Conservation (phyloP, 768 basidiomycete genomes). For the Leccinum incarnatum region DNA sequence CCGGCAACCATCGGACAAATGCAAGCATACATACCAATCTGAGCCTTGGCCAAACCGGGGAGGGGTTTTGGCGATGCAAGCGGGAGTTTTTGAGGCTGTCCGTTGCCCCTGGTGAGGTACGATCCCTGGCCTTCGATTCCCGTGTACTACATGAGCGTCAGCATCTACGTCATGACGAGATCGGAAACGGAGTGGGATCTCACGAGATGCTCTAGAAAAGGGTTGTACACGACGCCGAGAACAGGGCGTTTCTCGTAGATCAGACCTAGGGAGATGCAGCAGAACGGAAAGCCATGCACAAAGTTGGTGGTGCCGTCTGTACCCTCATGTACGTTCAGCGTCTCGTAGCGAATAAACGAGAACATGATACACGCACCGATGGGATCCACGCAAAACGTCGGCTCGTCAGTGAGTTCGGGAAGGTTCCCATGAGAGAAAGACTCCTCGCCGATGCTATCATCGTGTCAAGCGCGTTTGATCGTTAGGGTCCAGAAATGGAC, state of each 20-base stretch:
- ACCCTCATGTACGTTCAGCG: neutral
- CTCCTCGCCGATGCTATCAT: conserved; percentile 86
- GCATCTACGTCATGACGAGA: neutral
- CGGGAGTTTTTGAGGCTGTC: conserved; percentile 58
- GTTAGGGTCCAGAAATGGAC: conserved; percentile 29
- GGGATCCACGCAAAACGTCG: conserved; percentile 96
- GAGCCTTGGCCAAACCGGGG: conserved; percentile 64
- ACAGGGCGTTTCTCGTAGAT: conserved; percentile 79
- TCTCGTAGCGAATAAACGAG: neutral
- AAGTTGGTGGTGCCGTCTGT: conserved; percentile 89
- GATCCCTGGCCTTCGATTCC: conserved; percentile 80
- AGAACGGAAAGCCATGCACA: conserved; percentile 81
- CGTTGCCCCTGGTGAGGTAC: conserved; percentile 54
- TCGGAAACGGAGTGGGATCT: neutral
- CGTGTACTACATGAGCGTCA: conserved; percentile 52
- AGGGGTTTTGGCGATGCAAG: conserved; percentile 62
- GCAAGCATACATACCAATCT: conserved; percentile 49
- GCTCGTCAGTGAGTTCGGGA: conserved; percentile 73
- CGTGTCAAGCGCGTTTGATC: neutral
- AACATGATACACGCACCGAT: conserved; percentile 56
- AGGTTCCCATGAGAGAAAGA: conserved; percentile 76
- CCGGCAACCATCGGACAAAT: neutral
- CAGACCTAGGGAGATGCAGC: conserved; percentile 88
- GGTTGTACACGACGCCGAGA: conserved; percentile 91
- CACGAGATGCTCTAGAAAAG: conserved; percentile 83